A percentile compares a stretch with the other conserved stretches of the same genome.
phyloP scores from a whole-genome alignment of 2,329 filamentous ascomycete species.

The Rutstroemia sp. region DNA sequence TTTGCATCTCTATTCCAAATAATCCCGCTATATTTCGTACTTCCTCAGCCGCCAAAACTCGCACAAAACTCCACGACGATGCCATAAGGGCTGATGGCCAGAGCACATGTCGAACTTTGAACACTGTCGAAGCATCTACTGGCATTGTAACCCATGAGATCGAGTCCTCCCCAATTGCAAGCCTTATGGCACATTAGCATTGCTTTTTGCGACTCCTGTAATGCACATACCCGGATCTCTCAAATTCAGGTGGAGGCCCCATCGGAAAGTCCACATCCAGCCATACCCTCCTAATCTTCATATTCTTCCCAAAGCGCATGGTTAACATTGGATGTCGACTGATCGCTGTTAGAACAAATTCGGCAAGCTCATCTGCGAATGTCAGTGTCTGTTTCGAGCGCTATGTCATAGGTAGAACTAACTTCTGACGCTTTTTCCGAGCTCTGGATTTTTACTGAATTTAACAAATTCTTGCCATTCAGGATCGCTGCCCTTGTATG shows the following conservation, averaged over 20 bases:
- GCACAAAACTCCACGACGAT: slow-evolving; percentile 45
- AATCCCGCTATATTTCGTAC: slow-evolving; percentile 35
- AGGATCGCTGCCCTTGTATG: slow-evolving; percentile 50
- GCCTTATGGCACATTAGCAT: slow-evolving; percentile 32
- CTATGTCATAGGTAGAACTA: background rate
- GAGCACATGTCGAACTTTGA: slow-evolving; percentile 40
- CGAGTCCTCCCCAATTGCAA: slow-evolving; percentile 42
- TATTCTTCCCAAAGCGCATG: slow-evolving; percentile 38
- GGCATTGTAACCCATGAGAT: slow-evolving; percentile 40
- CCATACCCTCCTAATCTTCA: slow-evolving; percentile 46
- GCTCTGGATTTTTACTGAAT: slow-evolving; percentile 45
- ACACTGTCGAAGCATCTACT: slow-evolving; percentile 41
- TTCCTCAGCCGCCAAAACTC: slow-evolving; percentile 39
- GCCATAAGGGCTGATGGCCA: slow-evolving; percentile 46
- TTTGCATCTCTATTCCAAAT: slow-evolving; percentile 36
- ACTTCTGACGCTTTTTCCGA: slow-evolving; percentile 31
- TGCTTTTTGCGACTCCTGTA: background rate
- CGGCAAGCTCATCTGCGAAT: slow-evolving; percentile 37
- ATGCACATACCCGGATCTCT: slow-evolving; percentile 48
- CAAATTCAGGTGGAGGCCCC: slow-evolving; percentile 50
- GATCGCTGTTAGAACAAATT: slow-evolving; percentile 36
- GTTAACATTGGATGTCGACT: slow-evolving; percentile 37
- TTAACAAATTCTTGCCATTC: slow-evolving; percentile 56
- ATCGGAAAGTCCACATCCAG: slow-evolving; percentile 54
- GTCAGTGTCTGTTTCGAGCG: slow-evolving; percentile 13